phyloP scores from a whole-genome alignment of 495 filamentous ascomycete species.

The Aspergillus incahuasiensis region DNA sequence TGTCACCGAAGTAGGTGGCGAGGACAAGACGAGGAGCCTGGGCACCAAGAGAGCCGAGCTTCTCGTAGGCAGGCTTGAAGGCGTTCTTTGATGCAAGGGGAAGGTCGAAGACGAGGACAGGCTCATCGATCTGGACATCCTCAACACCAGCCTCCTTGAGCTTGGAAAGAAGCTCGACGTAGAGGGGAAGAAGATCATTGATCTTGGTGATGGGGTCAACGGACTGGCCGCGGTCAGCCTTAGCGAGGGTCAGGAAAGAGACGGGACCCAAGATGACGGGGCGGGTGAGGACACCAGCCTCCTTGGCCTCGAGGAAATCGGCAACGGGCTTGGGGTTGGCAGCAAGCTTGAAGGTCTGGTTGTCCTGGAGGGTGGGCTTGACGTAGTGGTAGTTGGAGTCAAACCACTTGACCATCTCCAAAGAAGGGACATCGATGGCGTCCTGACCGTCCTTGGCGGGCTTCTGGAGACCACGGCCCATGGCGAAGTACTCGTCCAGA shows the following conservation, averaged over 20 bases:
- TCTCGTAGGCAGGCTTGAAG: constrained; percentile 97
- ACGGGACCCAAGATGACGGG: constrained; percentile 94
- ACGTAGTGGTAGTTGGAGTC: constrained; percentile 99
- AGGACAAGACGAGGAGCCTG: constrained; percentile 77
- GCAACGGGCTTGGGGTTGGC: constrained; percentile 84
- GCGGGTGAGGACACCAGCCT: constrained; percentile 84
- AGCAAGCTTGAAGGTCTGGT: constrained; percentile 88
- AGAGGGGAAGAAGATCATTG: constrained; percentile 84
- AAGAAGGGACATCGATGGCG: constrained; percentile 83
- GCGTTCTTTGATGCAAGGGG: constrained; percentile 82
- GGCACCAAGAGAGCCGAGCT: constrained; percentile 67
- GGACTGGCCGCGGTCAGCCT: constrained; percentile 90
- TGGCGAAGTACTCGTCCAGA: constrained; percentile 97
- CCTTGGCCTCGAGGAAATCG: constrained; percentile 96
- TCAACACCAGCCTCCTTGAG: constrained; percentile 95
- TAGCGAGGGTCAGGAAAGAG: constrained; percentile 91
- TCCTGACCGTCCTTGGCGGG: constrained; percentile 47
- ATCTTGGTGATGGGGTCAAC: constrained; percentile 91
- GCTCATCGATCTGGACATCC: constrained; percentile 95
- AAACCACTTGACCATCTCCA: constrained; percentile 99
- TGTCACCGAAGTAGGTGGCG: constrained; percentile 98
- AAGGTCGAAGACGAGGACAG: constrained; percentile 90
- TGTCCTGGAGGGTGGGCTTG: constrained; percentile 94
- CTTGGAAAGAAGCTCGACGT: constrained; percentile 81
- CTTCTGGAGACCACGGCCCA: constrained; percentile 97